Evolutionary conservation across 164 flowering plant genomes (phyloP), one percentile per base, ranked within the genome.

Genomic region (Chimonanthus praecox): DNA sequence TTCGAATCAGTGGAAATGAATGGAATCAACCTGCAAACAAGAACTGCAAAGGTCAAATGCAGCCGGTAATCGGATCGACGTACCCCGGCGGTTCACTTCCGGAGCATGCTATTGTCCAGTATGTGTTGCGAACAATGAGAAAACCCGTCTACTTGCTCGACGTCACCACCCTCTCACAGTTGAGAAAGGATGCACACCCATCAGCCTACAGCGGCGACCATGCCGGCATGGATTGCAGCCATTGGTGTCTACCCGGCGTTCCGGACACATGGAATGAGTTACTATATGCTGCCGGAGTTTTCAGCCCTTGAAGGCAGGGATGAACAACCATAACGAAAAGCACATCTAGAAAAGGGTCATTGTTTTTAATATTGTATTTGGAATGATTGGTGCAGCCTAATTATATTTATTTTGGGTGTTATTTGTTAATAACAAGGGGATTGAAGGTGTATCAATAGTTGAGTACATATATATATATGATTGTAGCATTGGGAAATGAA

Each of bases 241-340:
- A 91, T 72, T 91, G 97, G 97, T 91, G 97, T 78, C 89, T 91
- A 33, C 90, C 97, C 0, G 97, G 97, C 13, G 46, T 90, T 72
- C 97, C 97, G 15, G 97, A 91, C 80, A 87, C 90, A 43, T 91
- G 97, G 97, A 91, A 90, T 77, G 85, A 88, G 71, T 90, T 94
- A 61, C 80, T 94, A 5, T 90, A 94, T 73, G 87, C 94, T 47
- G 87, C 92, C 66, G 84, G 88, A n/a, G 20, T 71, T 43, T 82
- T 80, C 60, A 3, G 11, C n/a, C 11, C 4, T 84, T 84, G 83
- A 83, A 15, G 54, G 48, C 51, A 15, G 60, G 33, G 33, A 33
- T 33, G 33, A 33, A 33, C 33, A 33, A 33, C 33, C 2, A 1
- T 33, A 33, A 33, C 33, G 33, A 33, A 33, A 33, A 33, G 33